phyloP scores from a whole-genome alignment of 192 early-diverging fungal species.

The Rhizoclosmatium sp. region DNA sequence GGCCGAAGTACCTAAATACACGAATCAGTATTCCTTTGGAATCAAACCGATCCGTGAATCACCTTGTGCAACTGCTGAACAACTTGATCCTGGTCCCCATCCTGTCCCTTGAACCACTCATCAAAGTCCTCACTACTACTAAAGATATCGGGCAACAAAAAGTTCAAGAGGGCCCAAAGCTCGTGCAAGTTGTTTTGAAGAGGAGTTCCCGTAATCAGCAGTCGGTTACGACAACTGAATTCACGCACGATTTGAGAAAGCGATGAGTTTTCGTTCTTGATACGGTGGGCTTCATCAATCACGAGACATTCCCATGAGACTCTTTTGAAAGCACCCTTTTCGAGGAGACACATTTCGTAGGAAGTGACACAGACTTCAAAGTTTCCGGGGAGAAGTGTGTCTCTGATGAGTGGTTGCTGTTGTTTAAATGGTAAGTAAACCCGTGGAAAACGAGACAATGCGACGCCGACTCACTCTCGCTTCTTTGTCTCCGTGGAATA shows the following conservation, averaged over 20 bases:
- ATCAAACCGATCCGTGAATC: background rate
- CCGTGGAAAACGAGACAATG: constrained; percentile 6
- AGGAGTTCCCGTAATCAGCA: constrained; percentile 95
- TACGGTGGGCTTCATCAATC: constrained; percentile 83
- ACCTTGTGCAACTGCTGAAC: constrained; percentile 79
- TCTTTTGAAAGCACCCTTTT: constrained; percentile 85
- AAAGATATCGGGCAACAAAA: constrained; percentile 97
- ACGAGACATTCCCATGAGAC: constrained; percentile 79
- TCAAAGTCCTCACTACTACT: constrained; percentile 93
- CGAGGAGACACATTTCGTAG: constrained; percentile 94
- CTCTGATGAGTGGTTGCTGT: constrained; percentile 37
- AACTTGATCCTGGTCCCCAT: constrained; percentile 76
- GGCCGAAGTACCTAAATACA: constrained; percentile 67
- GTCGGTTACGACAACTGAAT: constrained; percentile 84
- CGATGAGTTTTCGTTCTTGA: constrained; percentile 94
- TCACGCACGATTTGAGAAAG: constrained; percentile 94
- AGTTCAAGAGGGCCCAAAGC: constrained; percentile 98
- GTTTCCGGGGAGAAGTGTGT: constrained; percentile 47
- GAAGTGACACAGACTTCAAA: constrained; percentile 97
- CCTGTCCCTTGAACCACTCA: constrained; percentile 86
- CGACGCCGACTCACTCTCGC: constrained; percentile 61
- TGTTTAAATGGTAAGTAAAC: background rate
- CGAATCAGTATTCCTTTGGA: background rate
- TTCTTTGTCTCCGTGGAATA: constrained; percentile 91
- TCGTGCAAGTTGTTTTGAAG: constrained; percentile 98